Base-by-base conservation (phyloP, 768 basidiomycete genomes). In the Hygrophorus russula region DNA sequence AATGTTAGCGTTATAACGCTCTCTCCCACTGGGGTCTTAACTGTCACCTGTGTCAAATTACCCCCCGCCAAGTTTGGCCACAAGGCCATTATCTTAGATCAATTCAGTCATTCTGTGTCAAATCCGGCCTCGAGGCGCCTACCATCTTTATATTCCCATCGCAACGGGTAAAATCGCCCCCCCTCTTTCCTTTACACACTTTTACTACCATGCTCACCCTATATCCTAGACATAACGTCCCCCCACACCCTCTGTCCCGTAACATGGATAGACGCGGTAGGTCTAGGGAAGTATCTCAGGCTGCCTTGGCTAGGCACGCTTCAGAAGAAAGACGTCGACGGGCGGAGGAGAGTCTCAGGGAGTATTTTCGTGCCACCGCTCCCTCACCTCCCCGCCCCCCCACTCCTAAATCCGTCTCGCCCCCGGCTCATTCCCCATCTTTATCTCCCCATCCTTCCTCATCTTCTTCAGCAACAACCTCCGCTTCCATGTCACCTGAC, bases 301-400 rank as follows among this genome's bases (percentile, higher is more conserved):
- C 63, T 33, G 71, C 73, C 1, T 51, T 69, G 15, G 70, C 69
- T 0, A 49, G 71, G 41, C 59, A 59, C 15, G 68, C 69, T 0
- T 66, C 67, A 5, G 65, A 69, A 14, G 67, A 73, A 40, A 63
- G 68, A 24, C 49, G 56, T 36, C 20, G 44, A 17, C 18, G 36
- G 10, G 3, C 27, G 8, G 36, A 13, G n/a, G 40, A 29, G 8
- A 30, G 13, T 32, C 10, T 8, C 31, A 42, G 31, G 11, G 30
- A 30, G 1, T 28, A 43, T 38, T 34, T 19, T 33, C 19, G 32
- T 19, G 27, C 24, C 18, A 42, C 18, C 11, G 27, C 31, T 20
- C 32, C 14, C 10, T 17, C 29, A 14, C 18, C 43, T 27, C 28
- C 10, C 19, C 36, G 17, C 39, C 32, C 6, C 27, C 14, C 58